Evolutionary conservation across 495 filamentous ascomycete genomes (phyloP).

Genomic region (Aspergillus panamensis): DNA sequence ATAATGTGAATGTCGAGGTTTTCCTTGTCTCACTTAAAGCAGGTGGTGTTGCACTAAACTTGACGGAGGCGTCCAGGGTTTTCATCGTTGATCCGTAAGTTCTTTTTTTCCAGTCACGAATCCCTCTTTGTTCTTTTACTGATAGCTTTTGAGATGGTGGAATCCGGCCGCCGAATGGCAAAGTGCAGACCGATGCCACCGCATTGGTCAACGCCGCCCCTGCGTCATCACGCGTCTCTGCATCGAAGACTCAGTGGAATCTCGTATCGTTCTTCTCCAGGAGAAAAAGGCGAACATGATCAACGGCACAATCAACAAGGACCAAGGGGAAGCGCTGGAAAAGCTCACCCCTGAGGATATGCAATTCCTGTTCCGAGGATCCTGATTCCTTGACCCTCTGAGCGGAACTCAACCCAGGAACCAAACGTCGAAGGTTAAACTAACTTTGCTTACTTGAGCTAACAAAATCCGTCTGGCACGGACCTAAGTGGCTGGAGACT

Average conservation of each 20-base stretch:
- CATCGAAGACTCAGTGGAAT: constrained; percentile 95
- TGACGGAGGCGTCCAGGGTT: constrained; percentile 89
- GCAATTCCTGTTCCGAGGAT: constrained; percentile 89
- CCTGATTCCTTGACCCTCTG: constrained; percentile 15
- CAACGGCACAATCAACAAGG: constrained; percentile 88
- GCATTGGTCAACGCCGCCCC: constrained; percentile 89
- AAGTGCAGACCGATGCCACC: constrained; percentile 91
- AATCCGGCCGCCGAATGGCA: constrained; percentile 98
- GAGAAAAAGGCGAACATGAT: constrained; percentile 98
- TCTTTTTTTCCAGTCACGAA: not conserved
- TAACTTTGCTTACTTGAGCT: not conserved
- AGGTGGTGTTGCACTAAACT: constrained; percentile 89
- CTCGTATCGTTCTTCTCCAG: constrained; percentile 87
- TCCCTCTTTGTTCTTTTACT: constrained; percentile 2
- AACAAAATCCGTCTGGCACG: not conserved
- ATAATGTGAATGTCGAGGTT: constrained; percentile 83
- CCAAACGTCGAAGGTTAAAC: not conserved
- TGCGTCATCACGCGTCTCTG: constrained; percentile 92
- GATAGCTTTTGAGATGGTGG: constrained; percentile 70
- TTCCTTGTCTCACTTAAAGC: constrained; percentile 95
- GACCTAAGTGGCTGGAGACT: not conserved
- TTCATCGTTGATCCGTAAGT: constrained; percentile 94
- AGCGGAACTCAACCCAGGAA: not conserved
- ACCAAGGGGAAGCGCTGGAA: constrained; percentile 76
- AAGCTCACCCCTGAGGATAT: constrained; percentile 87